A percentile compares a stretch with the other conserved stretches of the same genome.
Conservation (phyloP, 345 rosid species). For the Aurinia saxatilis region DNA sequence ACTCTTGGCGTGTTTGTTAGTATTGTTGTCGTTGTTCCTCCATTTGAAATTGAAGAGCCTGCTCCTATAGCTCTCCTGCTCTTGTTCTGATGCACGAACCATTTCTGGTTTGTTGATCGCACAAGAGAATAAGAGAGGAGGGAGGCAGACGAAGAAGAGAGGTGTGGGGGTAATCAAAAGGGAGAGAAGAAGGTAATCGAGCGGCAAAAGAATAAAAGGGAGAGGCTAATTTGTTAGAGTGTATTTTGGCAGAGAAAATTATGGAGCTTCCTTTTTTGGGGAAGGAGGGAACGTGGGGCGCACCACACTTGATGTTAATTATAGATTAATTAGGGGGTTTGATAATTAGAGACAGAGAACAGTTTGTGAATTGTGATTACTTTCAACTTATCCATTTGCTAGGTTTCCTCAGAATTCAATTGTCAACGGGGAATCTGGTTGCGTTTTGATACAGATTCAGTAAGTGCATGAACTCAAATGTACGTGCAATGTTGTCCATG, state of each 20-base stretch:
- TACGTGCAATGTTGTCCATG: conserved; percentile 12
- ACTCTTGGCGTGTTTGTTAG: conserved; percentile 40
- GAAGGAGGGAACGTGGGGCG: conserved; percentile 7
- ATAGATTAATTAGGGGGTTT: conserved; percentile 8
- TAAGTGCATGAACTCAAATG: background rate
- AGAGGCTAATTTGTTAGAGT: conserved; percentile 3
- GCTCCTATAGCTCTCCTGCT: conserved; percentile 52
- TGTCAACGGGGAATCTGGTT: background rate
- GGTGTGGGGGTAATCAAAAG: background rate
- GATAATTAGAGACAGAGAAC: background rate
- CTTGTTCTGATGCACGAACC: conserved; percentile 49
- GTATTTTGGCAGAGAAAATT: conserved; percentile 7
- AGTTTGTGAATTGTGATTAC: background rate
- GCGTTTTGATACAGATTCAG: background rate
- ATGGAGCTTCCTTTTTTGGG: conserved; percentile 4
- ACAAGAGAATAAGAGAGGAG: background rate
- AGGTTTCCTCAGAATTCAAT: too few relatives aligned
- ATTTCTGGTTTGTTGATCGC: conserved; percentile 15
- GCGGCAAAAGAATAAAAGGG: background rate
- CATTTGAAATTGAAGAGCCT: conserved; percentile 58
- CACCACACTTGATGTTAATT: conserved; percentile 6
- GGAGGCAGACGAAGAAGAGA: background rate
- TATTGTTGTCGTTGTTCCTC: conserved; percentile 34
- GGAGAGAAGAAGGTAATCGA: background rate
- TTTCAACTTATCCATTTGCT: background rate